These are phyloP conservation scores for Mycena crocata DNA, from an alignment of 768 basidiomycete genomes.

Conservation along the genomic window DNA sequence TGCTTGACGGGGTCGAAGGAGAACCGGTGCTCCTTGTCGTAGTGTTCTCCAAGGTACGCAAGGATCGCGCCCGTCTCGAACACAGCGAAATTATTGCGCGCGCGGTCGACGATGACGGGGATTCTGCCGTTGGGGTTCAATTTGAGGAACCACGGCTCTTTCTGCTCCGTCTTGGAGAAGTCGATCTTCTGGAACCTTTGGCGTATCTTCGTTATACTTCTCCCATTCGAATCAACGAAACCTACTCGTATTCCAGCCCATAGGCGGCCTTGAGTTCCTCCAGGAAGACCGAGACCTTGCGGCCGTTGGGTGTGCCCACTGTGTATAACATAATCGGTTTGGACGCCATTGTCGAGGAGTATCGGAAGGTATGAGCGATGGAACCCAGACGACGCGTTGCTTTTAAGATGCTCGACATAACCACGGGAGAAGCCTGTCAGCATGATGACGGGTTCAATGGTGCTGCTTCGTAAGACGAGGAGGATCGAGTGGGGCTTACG, in stretches of 20 bases:
- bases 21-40: constrained; percentile 56
- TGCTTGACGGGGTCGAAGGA: constrained; percentile 48
- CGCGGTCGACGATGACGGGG: constrained; percentile 46
- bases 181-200: constrained; percentile 33
- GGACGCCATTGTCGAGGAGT: constrained; percentile 23
- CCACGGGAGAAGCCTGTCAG: no score
- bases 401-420: constrained; percentile 15
- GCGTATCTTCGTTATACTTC: background rate
- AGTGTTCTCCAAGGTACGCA: constrained; percentile 55
- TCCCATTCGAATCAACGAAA: background rate
- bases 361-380: background rate
- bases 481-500: no score
- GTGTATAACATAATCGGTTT: constrained; percentile 55
- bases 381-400: constrained; percentile 19
- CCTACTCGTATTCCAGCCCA: constrained; percentile 52
- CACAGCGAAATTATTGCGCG: constrained; percentile 45
- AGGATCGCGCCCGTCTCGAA: constrained; percentile 62
- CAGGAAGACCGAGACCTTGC: constrained; percentile 63
- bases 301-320: constrained; percentile 66
- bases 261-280: constrained; percentile 65
- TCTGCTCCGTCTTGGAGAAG: constrained; percentile 37
- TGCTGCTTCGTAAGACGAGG: background rate
- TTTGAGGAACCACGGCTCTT: constrained; percentile 50
- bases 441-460: background rate
- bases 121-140: constrained; percentile 57